These are phyloP conservation scores for Tricholoma bakamatsutake DNA, from an alignment of 768 basidiomycete species.

Conservation along the genomic window DNA sequence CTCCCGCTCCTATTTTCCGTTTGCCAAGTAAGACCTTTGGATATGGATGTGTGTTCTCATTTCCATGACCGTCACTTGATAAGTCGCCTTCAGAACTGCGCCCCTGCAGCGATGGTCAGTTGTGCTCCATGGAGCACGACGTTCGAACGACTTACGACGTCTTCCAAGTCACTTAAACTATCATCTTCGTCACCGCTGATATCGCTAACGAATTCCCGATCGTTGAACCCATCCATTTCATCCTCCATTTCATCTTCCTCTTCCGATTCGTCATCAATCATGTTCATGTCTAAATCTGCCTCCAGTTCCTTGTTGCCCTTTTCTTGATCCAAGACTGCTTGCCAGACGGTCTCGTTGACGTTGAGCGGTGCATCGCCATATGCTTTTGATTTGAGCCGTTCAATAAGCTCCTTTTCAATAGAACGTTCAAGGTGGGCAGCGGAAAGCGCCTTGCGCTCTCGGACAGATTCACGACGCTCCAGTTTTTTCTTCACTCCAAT, in stretches of 20 bases:
- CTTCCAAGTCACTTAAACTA: constrained; percentile 64
- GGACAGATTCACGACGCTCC: constrained; percentile 84
- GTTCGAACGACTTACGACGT: constrained; percentile 42
- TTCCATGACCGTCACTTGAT: constrained; percentile 31
- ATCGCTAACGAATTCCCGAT: constrained; percentile 72
- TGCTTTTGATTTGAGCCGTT: constrained; percentile 92
- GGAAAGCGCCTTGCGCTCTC: constrained; percentile 93
- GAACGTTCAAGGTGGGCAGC: constrained; percentile 93
- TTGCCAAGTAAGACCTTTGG: constrained; percentile 54
- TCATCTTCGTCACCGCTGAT: constrained; percentile 64
- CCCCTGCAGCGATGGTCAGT: background rate
- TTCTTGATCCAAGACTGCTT: constrained; percentile 83
- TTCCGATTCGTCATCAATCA: constrained; percentile 52
- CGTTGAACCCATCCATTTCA: constrained; percentile 47
- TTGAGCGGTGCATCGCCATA: constrained; percentile 97
- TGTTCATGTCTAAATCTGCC: constrained; percentile 46
- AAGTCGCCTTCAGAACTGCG: background rate
- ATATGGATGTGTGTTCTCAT: constrained; percentile 26
- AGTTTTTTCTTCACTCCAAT: constrained; percentile 97
- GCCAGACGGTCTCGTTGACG: constrained; percentile 97
- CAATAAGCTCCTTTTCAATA: constrained; percentile 94
- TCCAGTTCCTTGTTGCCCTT: constrained; percentile 45
- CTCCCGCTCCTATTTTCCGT: constrained; percentile 49
- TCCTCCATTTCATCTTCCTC: constrained; percentile 47
- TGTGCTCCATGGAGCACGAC: background rate